A percentile compares a stretch with the other conserved stretches of the same genome.
These are phyloP conservation scores for Paramecium tetraurelia DNA, from an alignment of 73 alveolate species.

Conservation along the genomic window DNA sequence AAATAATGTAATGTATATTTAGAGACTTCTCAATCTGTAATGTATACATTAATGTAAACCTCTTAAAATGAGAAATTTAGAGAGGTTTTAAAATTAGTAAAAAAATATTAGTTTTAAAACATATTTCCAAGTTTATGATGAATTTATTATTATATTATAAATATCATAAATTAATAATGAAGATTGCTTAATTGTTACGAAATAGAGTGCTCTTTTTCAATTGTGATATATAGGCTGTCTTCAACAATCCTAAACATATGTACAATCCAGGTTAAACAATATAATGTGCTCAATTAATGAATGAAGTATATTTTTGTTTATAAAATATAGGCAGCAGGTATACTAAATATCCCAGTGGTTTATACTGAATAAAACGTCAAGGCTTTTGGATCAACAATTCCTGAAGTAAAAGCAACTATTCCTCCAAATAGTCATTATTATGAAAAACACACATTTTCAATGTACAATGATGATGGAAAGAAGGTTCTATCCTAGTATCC, in stretches of 20 bases:
- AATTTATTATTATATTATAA: not conserved
- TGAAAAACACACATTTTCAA: not conserved
- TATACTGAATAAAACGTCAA: not conserved
- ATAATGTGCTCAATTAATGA: not conserved
- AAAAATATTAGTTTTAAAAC: not conserved
- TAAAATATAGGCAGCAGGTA: not conserved
- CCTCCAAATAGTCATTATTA: not conserved
- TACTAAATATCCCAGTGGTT: not conserved
- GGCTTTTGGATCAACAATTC: constrained; percentile 1
- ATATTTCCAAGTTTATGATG: constrained; percentile 35
- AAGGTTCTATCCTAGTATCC: not conserved
- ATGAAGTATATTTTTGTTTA: not conserved
- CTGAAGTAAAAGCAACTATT: not conserved
- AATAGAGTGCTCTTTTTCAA: not conserved
- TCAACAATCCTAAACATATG: not conserved
- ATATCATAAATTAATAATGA: not conserved
- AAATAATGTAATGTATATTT: constrained; percentile 15
- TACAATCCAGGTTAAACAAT: not conserved
- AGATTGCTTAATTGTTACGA: not conserved
- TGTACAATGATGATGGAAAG: not conserved
- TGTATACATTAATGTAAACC: constrained; percentile 10
- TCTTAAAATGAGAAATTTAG: not conserved
- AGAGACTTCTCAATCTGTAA: constrained; percentile 3
- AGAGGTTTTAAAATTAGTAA: not conserved
- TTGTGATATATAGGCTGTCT: not conserved